Percentiles rank a stretch among this genome's conserved stretches.
Evolutionary conservation across 495 filamentous ascomycete genomes (phyloP).

Genomic region (Penicillium atrosanguineum): DNA sequence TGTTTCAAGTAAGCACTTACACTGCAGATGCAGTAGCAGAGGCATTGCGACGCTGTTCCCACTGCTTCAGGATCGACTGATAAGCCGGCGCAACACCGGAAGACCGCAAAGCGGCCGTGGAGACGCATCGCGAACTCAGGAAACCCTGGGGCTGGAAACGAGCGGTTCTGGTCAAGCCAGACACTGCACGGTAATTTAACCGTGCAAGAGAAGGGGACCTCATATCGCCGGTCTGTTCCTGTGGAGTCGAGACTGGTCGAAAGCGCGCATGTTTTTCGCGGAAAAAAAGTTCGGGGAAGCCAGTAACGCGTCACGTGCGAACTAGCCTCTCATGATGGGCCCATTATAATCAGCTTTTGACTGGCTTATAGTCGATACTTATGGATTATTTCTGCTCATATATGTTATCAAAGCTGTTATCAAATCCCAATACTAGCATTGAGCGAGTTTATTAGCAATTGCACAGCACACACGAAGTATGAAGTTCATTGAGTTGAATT

Average conservation of each 20-base stretch:
- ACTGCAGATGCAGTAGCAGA: constrained; percentile 41
- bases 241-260: constrained; percentile 26
- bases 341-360: constrained; percentile 14
- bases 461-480: not conserved
- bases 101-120: constrained; percentile 42
- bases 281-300: constrained; percentile 48
- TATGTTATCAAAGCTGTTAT: not conserved
- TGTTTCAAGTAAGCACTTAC: constrained; percentile 20
- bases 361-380: not conserved
- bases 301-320: constrained; percentile 47
- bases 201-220: constrained; percentile 46
- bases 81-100: constrained; percentile 39
- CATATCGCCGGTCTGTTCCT: constrained; percentile 36
- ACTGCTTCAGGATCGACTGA: constrained; percentile 38
- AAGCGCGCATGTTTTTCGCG: constrained; percentile 24
- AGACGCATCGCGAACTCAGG: constrained; percentile 37
- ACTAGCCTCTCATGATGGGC: constrained; percentile 17
- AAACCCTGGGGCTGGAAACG: constrained; percentile 41
- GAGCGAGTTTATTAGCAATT: not conserved
- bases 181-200: constrained; percentile 42
- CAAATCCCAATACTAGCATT: not conserved
- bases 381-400: not conserved
- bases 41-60: constrained; percentile 42
- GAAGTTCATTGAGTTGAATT: constrained; percentile 20
- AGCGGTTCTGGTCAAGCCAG: constrained; percentile 41